Evolutionary conservation across 352 stramenopile species (phyloP).

Genomic region (Globisporangium sylvaticum): DNA sequence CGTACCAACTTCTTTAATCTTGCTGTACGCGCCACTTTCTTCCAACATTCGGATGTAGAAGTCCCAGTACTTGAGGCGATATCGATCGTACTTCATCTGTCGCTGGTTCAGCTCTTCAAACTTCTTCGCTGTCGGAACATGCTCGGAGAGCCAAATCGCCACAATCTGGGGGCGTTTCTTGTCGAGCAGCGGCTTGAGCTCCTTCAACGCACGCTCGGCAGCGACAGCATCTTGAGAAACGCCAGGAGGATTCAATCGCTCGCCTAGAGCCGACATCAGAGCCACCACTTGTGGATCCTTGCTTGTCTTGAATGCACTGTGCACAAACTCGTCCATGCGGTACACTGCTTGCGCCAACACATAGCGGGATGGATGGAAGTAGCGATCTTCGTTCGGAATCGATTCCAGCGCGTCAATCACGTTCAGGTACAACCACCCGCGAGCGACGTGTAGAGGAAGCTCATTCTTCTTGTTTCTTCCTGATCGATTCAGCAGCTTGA

Average conservation of each 20-base stretch:
- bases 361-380: slow-evolving; percentile 74
- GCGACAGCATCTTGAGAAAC: slow-evolving; percentile 20
- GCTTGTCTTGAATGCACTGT: slow-evolving; percentile 10
- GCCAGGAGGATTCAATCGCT: slow-evolving; percentile 18
- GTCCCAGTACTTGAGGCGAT: slow-evolving; percentile 72
- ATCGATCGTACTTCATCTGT: slow-evolving; percentile 77
- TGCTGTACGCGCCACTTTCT: slow-evolving; percentile 46
- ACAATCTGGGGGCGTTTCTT: slow-evolving; percentile 61
- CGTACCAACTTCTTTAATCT: slow-evolving; percentile 60
- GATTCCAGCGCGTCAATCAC: slow-evolving; percentile 70
- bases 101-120: slow-evolving; percentile 82
- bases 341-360: slow-evolving; percentile 56
- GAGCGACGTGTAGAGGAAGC: slow-evolving; percentile 19
- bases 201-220: slow-evolving; percentile 41
- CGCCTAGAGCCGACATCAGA: slow-evolving; percentile 23
- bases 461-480: neutral
- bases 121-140: slow-evolving; percentile 62
- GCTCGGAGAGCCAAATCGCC: slow-evolving; percentile 74
- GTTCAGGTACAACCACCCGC: slow-evolving; percentile 53
- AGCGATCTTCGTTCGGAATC: slow-evolving; percentile 74
- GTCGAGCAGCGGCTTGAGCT: slow-evolving; percentile 60
- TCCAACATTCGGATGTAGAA: slow-evolving; percentile 59
- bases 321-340: slow-evolving; percentile 35
- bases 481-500: slow-evolving; percentile 24
- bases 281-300: slow-evolving; percentile 6